These are phyloP conservation scores for Ophiostoma quercus DNA, from an alignment of 2,329 filamentous ascomycete genomes.

Conservation along the genomic window DNA sequence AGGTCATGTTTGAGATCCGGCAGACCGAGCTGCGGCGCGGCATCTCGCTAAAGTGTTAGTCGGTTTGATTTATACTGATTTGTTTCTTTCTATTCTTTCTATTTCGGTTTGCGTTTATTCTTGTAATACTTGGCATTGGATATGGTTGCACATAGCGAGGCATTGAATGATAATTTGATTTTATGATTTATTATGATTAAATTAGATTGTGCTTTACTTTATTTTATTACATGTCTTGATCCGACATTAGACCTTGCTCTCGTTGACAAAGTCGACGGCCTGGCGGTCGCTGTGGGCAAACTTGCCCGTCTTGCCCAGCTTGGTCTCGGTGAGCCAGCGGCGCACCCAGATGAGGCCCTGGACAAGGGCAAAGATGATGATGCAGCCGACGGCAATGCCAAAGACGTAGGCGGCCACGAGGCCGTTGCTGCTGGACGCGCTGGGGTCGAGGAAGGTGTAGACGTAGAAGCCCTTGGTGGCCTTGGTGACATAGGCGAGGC, in stretches of 20 bases:
- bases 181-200: not conserved
- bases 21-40: constrained; percentile 79
- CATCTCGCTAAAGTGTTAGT: constrained; percentile 69
- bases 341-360: constrained; percentile 49
- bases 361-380: constrained; percentile 50
- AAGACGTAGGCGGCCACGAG: constrained; percentile 61
- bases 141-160: not conserved
- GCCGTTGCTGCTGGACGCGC: constrained; percentile 41
- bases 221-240: not conserved
- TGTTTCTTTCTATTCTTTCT: not conserved
- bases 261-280: not conserved
- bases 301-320: constrained; percentile 42
- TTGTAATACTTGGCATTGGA: not conserved
- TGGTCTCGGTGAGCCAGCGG: constrained; percentile 45
- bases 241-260: constrained; percentile 5
- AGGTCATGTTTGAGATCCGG: constrained; percentile 94
- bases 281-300: constrained; percentile 17
- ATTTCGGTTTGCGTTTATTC: not conserved
- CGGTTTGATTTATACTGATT: not conserved
- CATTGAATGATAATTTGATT: not conserved
- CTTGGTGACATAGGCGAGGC: constrained; percentile 66
- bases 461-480: constrained; percentile 68
- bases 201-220: constrained; percentile 1
- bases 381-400: constrained; percentile 49
- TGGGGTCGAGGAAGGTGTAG: constrained; percentile 70